These are phyloP conservation scores for Chrysosporium keratinophilum DNA, from an alignment of 2,329 filamentous ascomycete genomes.

Conservation along the genomic window DNA sequence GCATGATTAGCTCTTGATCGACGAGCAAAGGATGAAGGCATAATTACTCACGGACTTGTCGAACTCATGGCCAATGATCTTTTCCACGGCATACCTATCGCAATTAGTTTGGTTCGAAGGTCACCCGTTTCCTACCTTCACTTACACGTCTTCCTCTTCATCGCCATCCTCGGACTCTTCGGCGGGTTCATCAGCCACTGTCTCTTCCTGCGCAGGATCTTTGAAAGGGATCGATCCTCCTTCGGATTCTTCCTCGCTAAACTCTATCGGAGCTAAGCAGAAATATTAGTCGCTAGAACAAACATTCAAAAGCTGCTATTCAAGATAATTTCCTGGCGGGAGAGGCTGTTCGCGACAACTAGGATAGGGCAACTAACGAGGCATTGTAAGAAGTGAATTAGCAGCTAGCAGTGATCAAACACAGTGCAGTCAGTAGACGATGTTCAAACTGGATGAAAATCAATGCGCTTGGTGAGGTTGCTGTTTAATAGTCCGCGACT, in stretches of 20 bases:
- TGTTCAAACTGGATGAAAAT: not conserved
- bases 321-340: not conserved
- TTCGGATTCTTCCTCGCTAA: conserved; percentile 25
- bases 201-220: conserved; percentile 19
- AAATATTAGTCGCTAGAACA: too few relatives aligned
- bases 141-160: conserved; percentile 31
- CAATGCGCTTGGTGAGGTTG: not conserved
- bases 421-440: not conserved
- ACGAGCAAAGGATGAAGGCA: not conserved
- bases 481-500: not conserved
- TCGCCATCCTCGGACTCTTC: conserved; percentile 24
- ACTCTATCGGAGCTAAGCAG: conserved; percentile 5
- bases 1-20: conserved; percentile 11
- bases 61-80: conserved; percentile 31
- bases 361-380: conserved; percentile 30
- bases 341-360: not conserved
- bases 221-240: conserved; percentile 31
- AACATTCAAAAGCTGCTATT: not conserved
- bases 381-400: conserved; percentile 24
- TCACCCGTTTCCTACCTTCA: not conserved
- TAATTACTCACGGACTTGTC: conserved; percentile 25
- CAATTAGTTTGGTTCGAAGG: not conserved
- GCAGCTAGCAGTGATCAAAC: not conserved
- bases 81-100: conserved; percentile 34
- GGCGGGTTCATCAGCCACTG: conserved; percentile 11